Conservation (phyloP, 1,139 yeast species). For the Zhuliangozyma parablackwelliae region DNA sequence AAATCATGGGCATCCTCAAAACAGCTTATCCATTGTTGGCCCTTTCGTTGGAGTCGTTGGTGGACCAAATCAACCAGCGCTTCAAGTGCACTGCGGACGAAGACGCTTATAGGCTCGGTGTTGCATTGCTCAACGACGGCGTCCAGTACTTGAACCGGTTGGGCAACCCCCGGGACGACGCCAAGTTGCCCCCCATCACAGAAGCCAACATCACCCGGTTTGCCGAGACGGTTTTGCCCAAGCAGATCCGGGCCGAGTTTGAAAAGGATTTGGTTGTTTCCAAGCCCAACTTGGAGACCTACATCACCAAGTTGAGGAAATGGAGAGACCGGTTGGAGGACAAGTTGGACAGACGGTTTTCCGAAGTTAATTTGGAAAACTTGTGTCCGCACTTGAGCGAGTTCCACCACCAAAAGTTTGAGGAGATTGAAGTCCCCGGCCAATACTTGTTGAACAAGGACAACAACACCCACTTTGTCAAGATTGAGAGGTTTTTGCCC, state of each 20-base stretch:
- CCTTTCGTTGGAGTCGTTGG: conserved; percentile 86
- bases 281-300: conserved; percentile 86
- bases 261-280: conserved; percentile 85
- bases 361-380: conserved; percentile 78
- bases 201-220: conserved; percentile 86
- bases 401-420: conserved; percentile 97
- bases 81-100: conserved; percentile 95
- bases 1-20: conserved; percentile 88
- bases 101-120: conserved; percentile 90
- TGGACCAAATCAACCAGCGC: conserved; percentile 90
- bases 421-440: conserved; percentile 96
- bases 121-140: conserved; percentile 90
- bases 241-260: conserved; percentile 84
- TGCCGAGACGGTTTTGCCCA: conserved; percentile 91
- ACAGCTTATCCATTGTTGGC: conserved; percentile 96
- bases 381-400: conserved; percentile 93
- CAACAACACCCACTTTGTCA: conserved; percentile 79
- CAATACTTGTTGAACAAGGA: conserved; percentile 85
- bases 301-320: conserved; percentile 73
- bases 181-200: conserved; percentile 84
- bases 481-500: conserved; percentile 90
- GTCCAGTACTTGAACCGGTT: conserved; percentile 81
- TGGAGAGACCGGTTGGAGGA: conserved; percentile 95
- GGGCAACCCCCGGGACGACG: conserved; percentile 82
- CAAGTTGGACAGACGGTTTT: conserved; percentile 77